phyloP scores from a whole-genome alignment of 148 eudicot genomes.

The Arctostaphylos glauca region DNA sequence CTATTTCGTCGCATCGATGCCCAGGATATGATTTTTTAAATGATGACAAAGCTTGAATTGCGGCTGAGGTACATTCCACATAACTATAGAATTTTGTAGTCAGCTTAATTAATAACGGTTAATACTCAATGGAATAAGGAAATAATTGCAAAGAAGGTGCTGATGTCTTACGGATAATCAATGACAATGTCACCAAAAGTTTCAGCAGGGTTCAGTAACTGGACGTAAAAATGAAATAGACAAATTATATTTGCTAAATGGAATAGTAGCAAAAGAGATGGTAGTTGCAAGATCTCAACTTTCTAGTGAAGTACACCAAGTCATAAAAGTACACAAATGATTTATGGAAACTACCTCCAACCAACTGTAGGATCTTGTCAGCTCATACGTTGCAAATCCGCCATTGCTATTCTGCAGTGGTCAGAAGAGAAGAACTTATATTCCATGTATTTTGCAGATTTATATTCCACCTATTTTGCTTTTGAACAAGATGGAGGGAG shows the following conservation, averaged over 20 bases:
- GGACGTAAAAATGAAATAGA: conserved; percentile 23
- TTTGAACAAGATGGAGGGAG: not conserved
- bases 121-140: not conserved
- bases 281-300: conserved; percentile 2
- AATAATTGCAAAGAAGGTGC: conserved; percentile 16
- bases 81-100: conserved; percentile 45
- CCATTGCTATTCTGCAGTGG: conserved; percentile 69
- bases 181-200: conserved; percentile 99
- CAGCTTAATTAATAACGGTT: not conserved
- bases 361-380: conserved; percentile 95
- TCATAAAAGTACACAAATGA: conserved; percentile 2
- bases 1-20: conserved; percentile 77
- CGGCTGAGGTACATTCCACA: conserved; percentile 98
- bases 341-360: conserved; percentile 63
- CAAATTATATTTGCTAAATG: conserved; percentile 4
- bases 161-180: conserved; percentile 90
- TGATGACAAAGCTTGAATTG: conserved; percentile 76
- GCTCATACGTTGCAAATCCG: conserved; percentile 96
- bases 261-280: not conserved
- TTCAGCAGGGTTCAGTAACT: conserved; percentile 96
- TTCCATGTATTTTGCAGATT: not conserved
- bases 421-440: conserved; percentile 8
- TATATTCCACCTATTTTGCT: not conserved
- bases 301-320: not conserved
- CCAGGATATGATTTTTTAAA: conserved; percentile 80